Conservation (phyloP, 805 yeast species). For the Saccharomycopsis amapae region DNA sequence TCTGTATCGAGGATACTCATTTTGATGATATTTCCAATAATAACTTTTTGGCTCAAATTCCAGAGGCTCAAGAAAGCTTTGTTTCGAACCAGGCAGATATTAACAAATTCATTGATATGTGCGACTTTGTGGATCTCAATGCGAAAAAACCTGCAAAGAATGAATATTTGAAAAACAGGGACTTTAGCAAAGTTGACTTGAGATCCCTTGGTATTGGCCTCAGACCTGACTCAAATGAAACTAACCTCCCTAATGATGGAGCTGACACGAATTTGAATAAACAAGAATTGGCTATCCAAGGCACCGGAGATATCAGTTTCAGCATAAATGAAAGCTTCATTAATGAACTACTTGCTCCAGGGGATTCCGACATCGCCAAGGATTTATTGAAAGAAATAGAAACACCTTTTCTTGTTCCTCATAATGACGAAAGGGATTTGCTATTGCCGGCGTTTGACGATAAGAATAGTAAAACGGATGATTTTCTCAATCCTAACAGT, state of each 20-base stretch:
- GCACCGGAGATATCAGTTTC: constrained; percentile 14
- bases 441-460: constrained; percentile 9
- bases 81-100: not conserved
- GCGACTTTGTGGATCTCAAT: constrained; percentile 6
- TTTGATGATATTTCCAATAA: not conserved
- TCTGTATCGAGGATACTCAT: not conserved
- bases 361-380: not conserved
- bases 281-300: not conserved
- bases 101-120: constrained; percentile 3
- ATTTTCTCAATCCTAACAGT: constrained; percentile 10
- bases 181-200: not conserved
- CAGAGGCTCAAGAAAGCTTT: not conserved
- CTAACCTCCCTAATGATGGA: no score
- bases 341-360: constrained; percentile 11
- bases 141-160: not conserved
- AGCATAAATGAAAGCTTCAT: constrained; percentile 21
- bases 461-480: not conserved
- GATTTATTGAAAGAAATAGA: not conserved
- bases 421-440: not conserved
- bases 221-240: no score
- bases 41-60: constrained; percentile 1
- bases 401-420: not conserved
- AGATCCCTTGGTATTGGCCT: no score
- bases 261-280: constrained; percentile 1
- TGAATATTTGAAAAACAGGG: not conserved